Evolutionary conservation across 2,329 filamentous ascomycete species (phyloP).

Genomic region (Aspergillus sp.): DNA sequence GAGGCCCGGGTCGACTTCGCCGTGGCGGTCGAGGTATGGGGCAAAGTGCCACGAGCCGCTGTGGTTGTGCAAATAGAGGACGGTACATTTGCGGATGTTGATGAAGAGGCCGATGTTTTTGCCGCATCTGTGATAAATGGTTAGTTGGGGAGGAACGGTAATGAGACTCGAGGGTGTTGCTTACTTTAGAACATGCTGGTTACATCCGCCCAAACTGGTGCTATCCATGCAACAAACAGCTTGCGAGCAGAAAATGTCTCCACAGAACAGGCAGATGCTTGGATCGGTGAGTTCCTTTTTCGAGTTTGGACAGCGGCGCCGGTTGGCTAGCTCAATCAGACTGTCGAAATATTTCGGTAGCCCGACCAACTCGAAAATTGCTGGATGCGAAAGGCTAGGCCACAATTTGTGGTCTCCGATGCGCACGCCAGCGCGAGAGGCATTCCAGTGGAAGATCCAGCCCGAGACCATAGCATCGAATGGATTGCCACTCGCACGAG

Average conservation of each 20-base stretch:
- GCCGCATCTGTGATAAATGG: slow-evolving; percentile 65
- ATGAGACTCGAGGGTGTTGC: slow-evolving; percentile 28
- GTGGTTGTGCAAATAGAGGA: slow-evolving; percentile 78
- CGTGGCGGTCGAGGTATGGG: slow-evolving; percentile 93
- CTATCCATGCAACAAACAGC: slow-evolving; percentile 78
- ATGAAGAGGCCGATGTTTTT: slow-evolving; percentile 90
- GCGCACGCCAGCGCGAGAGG: slow-evolving; percentile 31
- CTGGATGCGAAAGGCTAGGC: slow-evolving; percentile 71
- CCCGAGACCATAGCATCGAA: slow-evolving; percentile 57
- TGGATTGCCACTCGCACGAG: slow-evolving; percentile 38
- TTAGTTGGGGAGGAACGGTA: slow-evolving; percentile 12
- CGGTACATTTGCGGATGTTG: slow-evolving; percentile 93
- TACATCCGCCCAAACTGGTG: slow-evolving; percentile 76
- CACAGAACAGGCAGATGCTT: slow-evolving; percentile 89
- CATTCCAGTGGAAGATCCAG: slow-evolving; percentile 65
- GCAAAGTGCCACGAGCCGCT: slow-evolving; percentile 84
- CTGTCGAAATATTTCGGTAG: slow-evolving; percentile 89
- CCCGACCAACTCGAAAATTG: slow-evolving; percentile 90
- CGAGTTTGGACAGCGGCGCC: slow-evolving; percentile 78
- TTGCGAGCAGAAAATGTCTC: slow-evolving; percentile 95
- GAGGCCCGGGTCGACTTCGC: slow-evolving; percentile 90
- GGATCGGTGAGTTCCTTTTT: slow-evolving; percentile 90
- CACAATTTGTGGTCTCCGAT: slow-evolving; percentile 34
- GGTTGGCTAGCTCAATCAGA: slow-evolving; percentile 87
- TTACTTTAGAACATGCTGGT: slow-evolving; percentile 85